Evolutionary conservation across 2,329 filamentous ascomycete species (phyloP), one percentile per base, ranked within the genome.

Genomic region (Fusarium incarnatum): DNA sequence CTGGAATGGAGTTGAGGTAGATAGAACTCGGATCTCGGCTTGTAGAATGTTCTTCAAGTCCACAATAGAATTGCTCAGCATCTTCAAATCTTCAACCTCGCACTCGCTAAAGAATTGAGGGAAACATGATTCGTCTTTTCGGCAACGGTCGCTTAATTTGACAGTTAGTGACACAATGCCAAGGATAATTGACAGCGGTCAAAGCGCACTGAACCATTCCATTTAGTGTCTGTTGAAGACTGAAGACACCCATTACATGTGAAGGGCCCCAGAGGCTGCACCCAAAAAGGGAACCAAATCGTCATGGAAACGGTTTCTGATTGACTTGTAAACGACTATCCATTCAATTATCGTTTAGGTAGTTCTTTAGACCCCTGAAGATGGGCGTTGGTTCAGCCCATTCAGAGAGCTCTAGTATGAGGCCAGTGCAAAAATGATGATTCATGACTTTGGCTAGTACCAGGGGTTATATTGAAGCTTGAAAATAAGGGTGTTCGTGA

Each of bases 211-310:
- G 53, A 22, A 62, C 30, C 12, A 40, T 34, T 34, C n/a, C 37
- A 8, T 32, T 42, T 42, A 62, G 47, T 30, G 42, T 56, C 25
- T 50, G 22, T 37, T 47, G 12, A 61, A 56, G 27, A 12, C 50
- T 37, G 6, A 5, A 56, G 20, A 18, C 13, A 23, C 20, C 23
- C 22, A 22, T 32, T 41, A 13, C 25, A 34, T 23, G 20, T 65
- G 45, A 64, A 47, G n/a, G 37, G 46, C 52, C 37, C 22, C 6
- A 5, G 27, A 56, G 30, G 8, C 40, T 60, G 6, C 13, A 13
- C 54, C 41, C 16, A 56, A 74, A 66, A 27, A 7, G 60, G 63
- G 23, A 74, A 70, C 40, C 63, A 73, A 47, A 70, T 73, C 60
- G 67, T 42, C 53, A 20, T 28, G 47, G 16, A 18, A 34, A n/a